These are phyloP conservation scores for Poa pratensis DNA, from an alignment of 176 grass and related monocot species.

Conservation along the genomic window DNA sequence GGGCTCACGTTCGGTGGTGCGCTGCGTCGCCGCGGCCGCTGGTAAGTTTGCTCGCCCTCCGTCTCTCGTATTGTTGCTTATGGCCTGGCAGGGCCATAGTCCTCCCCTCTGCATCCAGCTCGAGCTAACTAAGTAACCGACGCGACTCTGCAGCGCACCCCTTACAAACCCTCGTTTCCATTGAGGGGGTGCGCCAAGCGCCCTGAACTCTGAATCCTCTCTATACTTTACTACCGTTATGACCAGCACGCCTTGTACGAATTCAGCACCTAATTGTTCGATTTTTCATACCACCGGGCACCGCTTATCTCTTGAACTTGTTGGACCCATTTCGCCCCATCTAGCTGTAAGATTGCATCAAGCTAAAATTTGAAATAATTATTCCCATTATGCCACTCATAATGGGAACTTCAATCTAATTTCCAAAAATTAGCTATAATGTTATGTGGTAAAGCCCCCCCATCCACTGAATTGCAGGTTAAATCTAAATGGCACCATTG, in stretches of 20 bases:
- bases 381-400: background rate
- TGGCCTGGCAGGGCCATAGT: background rate
- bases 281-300: background rate
- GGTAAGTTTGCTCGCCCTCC: slow-evolving; percentile 57
- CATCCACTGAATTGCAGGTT: background rate
- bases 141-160: background rate
- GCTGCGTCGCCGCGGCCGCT: slow-evolving; percentile 63
- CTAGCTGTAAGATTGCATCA: background rate
- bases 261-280: background rate
- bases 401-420: background rate
- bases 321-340: background rate
- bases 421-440: background rate
- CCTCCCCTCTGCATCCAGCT: background rate
- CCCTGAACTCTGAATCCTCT: background rate
- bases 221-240: background rate
- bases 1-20: slow-evolving; percentile 68
- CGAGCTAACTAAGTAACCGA: background rate
- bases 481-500: background rate
- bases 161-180: background rate
- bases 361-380: background rate
- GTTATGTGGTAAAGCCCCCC: background rate
- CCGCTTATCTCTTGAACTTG: background rate
- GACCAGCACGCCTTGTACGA: background rate
- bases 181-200: background rate
- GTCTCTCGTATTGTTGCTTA: background rate